Base-by-base conservation (phyloP, 768 basidiomycete genomes). In the Multifurca ochricompacta region DNA sequence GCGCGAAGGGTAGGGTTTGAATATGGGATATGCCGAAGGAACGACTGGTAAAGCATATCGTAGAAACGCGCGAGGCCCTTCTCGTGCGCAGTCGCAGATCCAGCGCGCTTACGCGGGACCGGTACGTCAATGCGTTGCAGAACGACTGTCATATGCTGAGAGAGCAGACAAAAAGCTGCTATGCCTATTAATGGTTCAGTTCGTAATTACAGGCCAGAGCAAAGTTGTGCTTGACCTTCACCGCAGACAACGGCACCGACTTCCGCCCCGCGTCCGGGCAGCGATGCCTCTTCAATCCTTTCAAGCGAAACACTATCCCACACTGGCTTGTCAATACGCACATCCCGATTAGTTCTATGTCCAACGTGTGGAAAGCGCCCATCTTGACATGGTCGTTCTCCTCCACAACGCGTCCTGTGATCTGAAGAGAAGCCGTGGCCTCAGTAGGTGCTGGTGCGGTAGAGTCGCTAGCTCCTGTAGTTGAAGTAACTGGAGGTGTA, bases 231-330 rank as follows among this genome's bases (percentile, higher is more conserved):
- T 14, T 23, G 35, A 79, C 80, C 96, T 74, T 99, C 96, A 31
- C 96, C 95, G 60, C 90, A 91, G 4, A 99, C 91, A 21, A 99
- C 78, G 0, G 96, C 96, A 13, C 90, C 96, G 4, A 99, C 86
- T 64, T 99, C 96, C 4, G 96, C 96, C 0, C 96, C 95, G 61
- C 87, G 75, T 23, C 95, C 96, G n/a, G 92, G 92, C 35, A 89
- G 74, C 51, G 91, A 93, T 19, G 92, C 80, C 58, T 98, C 96
- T 48, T 88, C 76, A 0, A 99, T 80, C 18, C 95, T 76, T 27
- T 81, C 77, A 13, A 86, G 67, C 1, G 93, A 87, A 48, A 99
- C 72, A 54, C 87, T 91, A 64, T 99, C 96, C 96, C 96, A 99
- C 14, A 88, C 89, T 50, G 86, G 80, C 34, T 96, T 99, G 67